phyloP scores from a whole-genome alignment of 1,139 yeast species.

The Debaryomyces subglobosus region DNA sequence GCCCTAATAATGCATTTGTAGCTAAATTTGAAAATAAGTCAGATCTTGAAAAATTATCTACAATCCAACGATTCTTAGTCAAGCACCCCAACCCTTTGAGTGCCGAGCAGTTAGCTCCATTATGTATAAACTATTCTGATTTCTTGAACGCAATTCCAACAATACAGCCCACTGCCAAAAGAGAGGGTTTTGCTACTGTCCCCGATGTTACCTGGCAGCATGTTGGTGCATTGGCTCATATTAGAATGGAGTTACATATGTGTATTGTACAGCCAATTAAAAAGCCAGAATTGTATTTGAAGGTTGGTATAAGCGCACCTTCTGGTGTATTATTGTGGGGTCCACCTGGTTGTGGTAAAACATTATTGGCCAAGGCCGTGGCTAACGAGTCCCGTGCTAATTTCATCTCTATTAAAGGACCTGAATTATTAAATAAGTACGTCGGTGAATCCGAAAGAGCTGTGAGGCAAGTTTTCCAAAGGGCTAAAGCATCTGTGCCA shows the following conservation, averaged over 20 bases:
- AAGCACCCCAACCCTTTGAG: constrained; percentile 82
- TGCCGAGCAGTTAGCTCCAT: constrained; percentile 69
- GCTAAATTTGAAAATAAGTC: constrained; percentile 32
- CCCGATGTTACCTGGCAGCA: constrained; percentile 97
- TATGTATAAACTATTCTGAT: constrained; percentile 77
- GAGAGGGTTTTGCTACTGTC: constrained; percentile 98
- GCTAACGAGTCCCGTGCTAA: constrained; percentile 97
- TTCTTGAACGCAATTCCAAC: constrained; percentile 85
- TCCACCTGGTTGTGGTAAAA: constrained; percentile 99
- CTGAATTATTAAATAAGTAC: constrained; percentile 89
- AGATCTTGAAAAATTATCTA: constrained; percentile 52
- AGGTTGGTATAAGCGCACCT: constrained; percentile 95
- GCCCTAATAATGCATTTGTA: constrained; percentile 15
- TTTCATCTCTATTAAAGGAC: constrained; percentile 93
- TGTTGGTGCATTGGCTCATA: constrained; percentile 84
- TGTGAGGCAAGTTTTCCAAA: constrained; percentile 88
- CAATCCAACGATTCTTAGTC: constrained; percentile 71
- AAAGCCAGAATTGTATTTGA: constrained; percentile 84
- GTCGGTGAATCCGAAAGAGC: constrained; percentile 97
- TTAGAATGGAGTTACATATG: constrained; percentile 91
- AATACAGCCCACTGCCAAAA: constrained; percentile 94
- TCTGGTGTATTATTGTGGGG: constrained; percentile 99
- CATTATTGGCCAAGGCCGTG: constrained; percentile 92
- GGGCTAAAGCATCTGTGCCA: constrained; percentile 94
- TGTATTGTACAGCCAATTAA: constrained; percentile 96